Conservation (phyloP, 2,329 filamentous ascomycete genomes). For the Penicillium sp. region DNA sequence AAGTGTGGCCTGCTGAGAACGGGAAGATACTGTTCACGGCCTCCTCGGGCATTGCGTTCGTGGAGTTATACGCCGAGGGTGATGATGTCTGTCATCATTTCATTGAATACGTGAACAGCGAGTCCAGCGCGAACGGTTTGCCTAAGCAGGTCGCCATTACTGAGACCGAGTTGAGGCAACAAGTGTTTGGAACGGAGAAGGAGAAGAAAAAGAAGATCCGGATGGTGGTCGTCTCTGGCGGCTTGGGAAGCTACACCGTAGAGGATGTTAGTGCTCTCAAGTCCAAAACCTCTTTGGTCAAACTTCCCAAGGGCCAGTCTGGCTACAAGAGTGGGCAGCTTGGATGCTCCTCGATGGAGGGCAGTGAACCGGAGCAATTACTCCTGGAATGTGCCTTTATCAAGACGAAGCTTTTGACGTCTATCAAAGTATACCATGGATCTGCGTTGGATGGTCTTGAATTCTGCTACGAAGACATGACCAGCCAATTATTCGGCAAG, state of each 20-base stretch:
- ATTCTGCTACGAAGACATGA: constrained; percentile 87
- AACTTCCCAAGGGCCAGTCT: constrained; percentile 71
- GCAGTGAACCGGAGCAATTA: constrained; percentile 69
- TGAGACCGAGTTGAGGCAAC: constrained; percentile 71
- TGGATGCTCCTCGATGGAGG: constrained; percentile 71
- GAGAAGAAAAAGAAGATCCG: constrained; percentile 67
- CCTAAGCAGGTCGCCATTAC: constrained; percentile 73
- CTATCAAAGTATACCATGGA: constrained; percentile 76
- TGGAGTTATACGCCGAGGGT: constrained; percentile 79
- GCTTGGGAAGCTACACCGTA: constrained; percentile 71
- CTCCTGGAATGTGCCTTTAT: constrained; percentile 70
- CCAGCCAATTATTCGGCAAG: constrained; percentile 84
- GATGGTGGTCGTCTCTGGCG: constrained; percentile 74
- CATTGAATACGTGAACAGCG: constrained; percentile 73
- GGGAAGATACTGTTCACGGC: constrained; percentile 76
- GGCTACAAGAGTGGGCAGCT: constrained; percentile 77
- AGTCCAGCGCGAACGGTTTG: constrained; percentile 57
- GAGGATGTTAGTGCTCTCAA: constrained; percentile 72
- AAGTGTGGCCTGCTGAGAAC: constrained; percentile 82
- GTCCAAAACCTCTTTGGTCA: constrained; percentile 71
- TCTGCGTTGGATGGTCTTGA: constrained; percentile 80
- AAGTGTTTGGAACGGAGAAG: constrained; percentile 67
- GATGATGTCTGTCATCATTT: constrained; percentile 78
- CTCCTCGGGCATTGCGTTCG: constrained; percentile 76
- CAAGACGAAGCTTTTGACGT: constrained; percentile 71